Evolutionary conservation across 1,139 yeast genomes (phyloP).

Genomic region (Yamadazyma diddensiae): DNA sequence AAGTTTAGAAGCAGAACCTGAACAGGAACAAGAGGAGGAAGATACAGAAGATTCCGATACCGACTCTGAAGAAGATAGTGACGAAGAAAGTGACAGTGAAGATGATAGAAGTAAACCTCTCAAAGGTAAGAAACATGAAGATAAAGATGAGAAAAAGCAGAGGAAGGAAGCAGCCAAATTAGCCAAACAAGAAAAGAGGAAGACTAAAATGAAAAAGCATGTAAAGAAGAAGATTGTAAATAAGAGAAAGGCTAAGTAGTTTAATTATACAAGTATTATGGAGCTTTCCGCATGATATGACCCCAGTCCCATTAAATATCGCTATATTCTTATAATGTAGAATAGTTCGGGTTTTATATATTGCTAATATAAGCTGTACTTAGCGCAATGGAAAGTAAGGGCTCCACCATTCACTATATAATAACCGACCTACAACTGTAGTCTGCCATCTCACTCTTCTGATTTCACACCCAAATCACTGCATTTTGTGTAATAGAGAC

Average conservation of each 20-base stretch:
- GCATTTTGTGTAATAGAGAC: no score
- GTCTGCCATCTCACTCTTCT: no score
- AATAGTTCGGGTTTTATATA: no score
- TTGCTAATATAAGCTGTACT: no score
- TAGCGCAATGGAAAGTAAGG: no score
- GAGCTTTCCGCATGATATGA: not conserved
- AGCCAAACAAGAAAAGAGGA: constrained; percentile 82
- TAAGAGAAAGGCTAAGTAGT: constrained; percentile 40
- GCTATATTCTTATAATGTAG: no score
- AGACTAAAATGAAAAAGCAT: constrained; percentile 89
- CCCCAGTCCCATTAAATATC: no score
- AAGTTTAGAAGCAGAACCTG: constrained; percentile 13
- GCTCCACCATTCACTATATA: no score
- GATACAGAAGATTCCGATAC: constrained; percentile 27
- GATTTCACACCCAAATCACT: no score
- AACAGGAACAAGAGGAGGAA: constrained; percentile 29
- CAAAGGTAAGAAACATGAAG: constrained; percentile 77
- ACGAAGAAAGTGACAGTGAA: constrained; percentile 10
- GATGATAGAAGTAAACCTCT: constrained; percentile 21
- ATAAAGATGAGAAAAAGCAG: constrained; percentile 78
- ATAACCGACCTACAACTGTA: no score
- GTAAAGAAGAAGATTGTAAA: constrained; percentile 75
- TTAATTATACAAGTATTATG: not conserved
- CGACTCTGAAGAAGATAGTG: constrained; percentile 18
- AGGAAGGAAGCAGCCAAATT: constrained; percentile 83